Evolutionary conservation across 352 stramenopile species (phyloP).

Genomic region (Pythium rhizo-oryzae): DNA sequence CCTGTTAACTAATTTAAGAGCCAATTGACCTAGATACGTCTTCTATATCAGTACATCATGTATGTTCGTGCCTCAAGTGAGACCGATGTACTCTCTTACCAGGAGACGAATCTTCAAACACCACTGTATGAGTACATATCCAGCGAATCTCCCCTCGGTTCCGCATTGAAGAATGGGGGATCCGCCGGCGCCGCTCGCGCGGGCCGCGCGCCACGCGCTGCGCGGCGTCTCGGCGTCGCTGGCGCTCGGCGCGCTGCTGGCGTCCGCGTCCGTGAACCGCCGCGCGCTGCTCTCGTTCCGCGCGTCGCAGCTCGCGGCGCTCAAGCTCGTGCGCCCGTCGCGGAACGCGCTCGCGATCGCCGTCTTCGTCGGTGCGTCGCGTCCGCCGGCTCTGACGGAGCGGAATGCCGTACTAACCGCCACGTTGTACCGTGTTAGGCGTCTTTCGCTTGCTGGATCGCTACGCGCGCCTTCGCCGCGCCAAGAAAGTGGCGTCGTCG

Average conservation of each 20-base stretch:
- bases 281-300: conserved; percentile 25
- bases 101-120: neutral
- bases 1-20: neutral
- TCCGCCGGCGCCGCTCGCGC: neutral
- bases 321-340: conserved; percentile 35
- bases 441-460: conserved; percentile 50
- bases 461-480: conserved; percentile 5
- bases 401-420: neutral
- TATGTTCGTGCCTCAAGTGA: neutral
- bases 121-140: neutral
- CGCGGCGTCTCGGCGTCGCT: conserved; percentile 37
- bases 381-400: too few species aligned
- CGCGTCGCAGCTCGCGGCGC: conserved; percentile 16
- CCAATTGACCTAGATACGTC: neutral
- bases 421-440: conserved; percentile 22
- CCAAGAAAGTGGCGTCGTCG: neutral
- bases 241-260: conserved; percentile 23
- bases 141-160: neutral
- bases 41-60: neutral
- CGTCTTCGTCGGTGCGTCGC: conserved; percentile 58
- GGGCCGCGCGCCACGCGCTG: conserved; percentile 32
- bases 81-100: neutral
- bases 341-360: conserved; percentile 51
- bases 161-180: neutral
- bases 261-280: conserved; percentile 39